Conservation (phyloP, 768 basidiomycete species). For the Tremella yokohamensis region DNA sequence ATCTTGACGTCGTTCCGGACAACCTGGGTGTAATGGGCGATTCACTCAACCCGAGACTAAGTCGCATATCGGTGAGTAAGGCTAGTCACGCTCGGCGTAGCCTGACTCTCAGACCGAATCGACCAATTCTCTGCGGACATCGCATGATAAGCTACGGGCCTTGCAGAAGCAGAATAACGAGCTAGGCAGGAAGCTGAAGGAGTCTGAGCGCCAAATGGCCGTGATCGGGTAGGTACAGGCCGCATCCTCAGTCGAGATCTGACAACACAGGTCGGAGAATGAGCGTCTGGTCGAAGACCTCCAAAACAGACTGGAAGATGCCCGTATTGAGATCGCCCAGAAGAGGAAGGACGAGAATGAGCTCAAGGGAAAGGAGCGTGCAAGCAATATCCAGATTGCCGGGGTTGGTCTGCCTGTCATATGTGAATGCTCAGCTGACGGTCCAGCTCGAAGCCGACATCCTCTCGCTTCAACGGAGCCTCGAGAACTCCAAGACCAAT, state of each 20-base stretch:
- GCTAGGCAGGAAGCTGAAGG: slow-evolving; percentile 67
- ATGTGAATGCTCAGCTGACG: slow-evolving; percentile 57
- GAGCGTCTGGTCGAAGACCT: slow-evolving; percentile 80
- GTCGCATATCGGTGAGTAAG: slow-evolving; percentile 30
- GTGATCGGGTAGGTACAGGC: slow-evolving; percentile 47
- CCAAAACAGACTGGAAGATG: slow-evolving; percentile 71
- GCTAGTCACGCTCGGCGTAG: not conserved
- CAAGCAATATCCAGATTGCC: slow-evolving; percentile 24
- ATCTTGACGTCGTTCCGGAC: slow-evolving; percentile 17
- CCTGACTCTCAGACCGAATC: slow-evolving; percentile 53
- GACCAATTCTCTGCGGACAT: slow-evolving; percentile 63
- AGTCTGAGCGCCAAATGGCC: slow-evolving; percentile 66
- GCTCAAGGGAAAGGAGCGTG: slow-evolving; percentile 76
- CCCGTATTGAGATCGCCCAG: slow-evolving; percentile 68
- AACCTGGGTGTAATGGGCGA: slow-evolving; percentile 21
- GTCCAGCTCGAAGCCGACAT: slow-evolving; percentile 66
- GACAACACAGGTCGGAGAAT: slow-evolving; percentile 55
- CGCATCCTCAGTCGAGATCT: slow-evolving; percentile 6
- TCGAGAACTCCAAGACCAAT: slow-evolving; percentile 69
- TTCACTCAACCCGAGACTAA: slow-evolving; percentile 31
- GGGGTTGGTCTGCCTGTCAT: slow-evolving; percentile 58
- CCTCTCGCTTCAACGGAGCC: slow-evolving; percentile 65
- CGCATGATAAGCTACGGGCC: slow-evolving; percentile 68
- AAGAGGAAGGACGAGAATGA: slow-evolving; percentile 93
- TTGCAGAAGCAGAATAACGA: slow-evolving; percentile 71